Conservation (phyloP, 345 rosid genomes). For the Combretum micranthum region DNA sequence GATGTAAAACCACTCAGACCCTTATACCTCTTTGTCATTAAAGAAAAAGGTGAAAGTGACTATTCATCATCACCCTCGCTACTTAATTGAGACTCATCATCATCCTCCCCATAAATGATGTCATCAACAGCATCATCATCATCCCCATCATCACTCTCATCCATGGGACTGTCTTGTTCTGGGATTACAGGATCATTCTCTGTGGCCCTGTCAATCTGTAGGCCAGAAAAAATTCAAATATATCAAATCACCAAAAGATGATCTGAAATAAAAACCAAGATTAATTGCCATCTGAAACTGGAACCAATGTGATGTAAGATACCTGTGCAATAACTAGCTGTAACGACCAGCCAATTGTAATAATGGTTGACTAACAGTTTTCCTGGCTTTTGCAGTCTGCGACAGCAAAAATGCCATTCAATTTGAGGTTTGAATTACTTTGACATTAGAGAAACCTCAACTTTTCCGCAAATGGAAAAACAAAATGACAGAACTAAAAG, state of each 20-base stretch:
- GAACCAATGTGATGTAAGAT: constrained; percentile 6
- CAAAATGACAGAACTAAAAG: background rate
- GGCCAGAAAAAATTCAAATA: constrained; percentile 2
- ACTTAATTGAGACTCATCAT: constrained; percentile 66
- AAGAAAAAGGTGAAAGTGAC: background rate
- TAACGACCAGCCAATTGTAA: constrained; percentile 77
- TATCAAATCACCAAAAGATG: too few relatives aligned
- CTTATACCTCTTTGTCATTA: too few relatives aligned
- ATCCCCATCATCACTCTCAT: constrained; percentile 51
- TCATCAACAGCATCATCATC: constrained; percentile 61
- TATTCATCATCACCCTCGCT: constrained; percentile 41
- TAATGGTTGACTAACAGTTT: constrained; percentile 51
- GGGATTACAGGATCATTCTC: constrained; percentile 23
- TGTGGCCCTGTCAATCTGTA: constrained; percentile 64
- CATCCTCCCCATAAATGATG: constrained; percentile 46
- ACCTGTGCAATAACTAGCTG: constrained; percentile 84
- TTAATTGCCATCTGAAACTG: constrained; percentile 1
- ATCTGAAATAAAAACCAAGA: background rate
- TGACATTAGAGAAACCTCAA: background rate
- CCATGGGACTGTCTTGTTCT: constrained; percentile 23
- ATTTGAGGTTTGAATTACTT: background rate
- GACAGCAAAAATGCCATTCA: constrained; percentile 11
- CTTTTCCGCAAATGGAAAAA: background rate
- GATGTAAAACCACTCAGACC: too few relatives aligned
- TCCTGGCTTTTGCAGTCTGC: constrained; percentile 57